Evolutionary conservation across 108 stramenopile genomes (phyloP).

Genomic region (Pelagomonas calceolata): DNA sequence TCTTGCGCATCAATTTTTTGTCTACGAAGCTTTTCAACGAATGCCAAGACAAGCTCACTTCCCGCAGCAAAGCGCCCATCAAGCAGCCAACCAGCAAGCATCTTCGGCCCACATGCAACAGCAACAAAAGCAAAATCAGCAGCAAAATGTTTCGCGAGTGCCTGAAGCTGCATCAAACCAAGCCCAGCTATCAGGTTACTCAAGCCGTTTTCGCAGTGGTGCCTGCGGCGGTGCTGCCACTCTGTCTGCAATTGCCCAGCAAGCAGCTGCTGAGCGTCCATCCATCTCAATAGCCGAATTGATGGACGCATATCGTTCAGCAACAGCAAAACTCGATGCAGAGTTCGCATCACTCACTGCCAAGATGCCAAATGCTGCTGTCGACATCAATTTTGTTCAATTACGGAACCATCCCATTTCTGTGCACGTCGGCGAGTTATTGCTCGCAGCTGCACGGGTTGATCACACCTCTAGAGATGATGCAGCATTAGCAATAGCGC

Average conservation of each 20-base stretch:
- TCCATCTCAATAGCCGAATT: background rate
- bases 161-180: no score
- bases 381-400: conserved; percentile 69
- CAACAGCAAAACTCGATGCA: background rate
- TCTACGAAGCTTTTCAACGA: conserved; percentile 93
- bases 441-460: background rate
- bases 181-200: no score
- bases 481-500: conserved; percentile 72
- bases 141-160: no score
- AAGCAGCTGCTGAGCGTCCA: background rate
- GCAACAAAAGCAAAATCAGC: background rate
- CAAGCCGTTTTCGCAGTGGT: no score
- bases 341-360: conserved; percentile 1
- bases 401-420: conserved; percentile 84
- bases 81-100: no score
- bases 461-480: conserved; percentile 51
- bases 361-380: conserved; percentile 29
- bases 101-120: background rate
- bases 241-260: background rate
- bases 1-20: conserved; percentile 68
- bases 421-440: conserved; percentile 57
- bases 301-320: conserved; percentile 7
- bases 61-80: background rate
- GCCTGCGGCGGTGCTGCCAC: background rate
- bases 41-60: conserved; percentile 59